Percentiles rank a stretch among this genome's conserved stretches.
phyloP scores from a whole-genome alignment of 2,329 filamentous ascomycete genomes.

The Spiromastix sp. region DNA sequence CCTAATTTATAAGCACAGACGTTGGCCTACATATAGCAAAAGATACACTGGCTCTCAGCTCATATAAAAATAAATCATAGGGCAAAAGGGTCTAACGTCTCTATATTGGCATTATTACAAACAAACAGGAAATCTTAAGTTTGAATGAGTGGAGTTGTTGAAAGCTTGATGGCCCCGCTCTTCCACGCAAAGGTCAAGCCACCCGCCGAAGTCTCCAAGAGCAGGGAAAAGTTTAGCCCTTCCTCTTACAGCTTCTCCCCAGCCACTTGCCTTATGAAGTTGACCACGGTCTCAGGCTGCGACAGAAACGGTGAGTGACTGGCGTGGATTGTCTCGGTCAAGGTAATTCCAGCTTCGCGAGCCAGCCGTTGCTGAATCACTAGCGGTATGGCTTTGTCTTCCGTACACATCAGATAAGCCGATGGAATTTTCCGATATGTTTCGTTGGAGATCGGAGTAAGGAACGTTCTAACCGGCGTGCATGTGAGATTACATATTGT shows the following conservation, averaged over 20 bases:
- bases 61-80: no score
- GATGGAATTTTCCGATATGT: conserved; percentile 7
- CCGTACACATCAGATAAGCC: conserved; percentile 3
- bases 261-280: conserved; percentile 3
- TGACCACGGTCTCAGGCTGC: conserved; percentile 4
- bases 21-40: no score
- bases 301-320: conserved; percentile 9
- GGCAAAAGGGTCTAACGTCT: no score
- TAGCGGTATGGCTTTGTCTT: conserved; percentile 4
- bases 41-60: no score
- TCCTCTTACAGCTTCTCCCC: conserved; percentile 1
- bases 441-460: conserved; percentile 3
- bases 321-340: conserved; percentile 1
- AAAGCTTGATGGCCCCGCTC: no score
- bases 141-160: no score
- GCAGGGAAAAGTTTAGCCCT: neutral
- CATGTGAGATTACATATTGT: no score
- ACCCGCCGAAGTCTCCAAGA: no score
- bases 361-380: conserved; percentile 5
- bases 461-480: neutral
- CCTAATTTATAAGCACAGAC: no score
- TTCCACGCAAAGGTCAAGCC: no score
- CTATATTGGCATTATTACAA: no score
- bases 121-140: no score
- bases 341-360: conserved; percentile 3